A percentile compares a stretch with the other conserved stretches of the same genome.
Conservation (phyloP, 768 basidiomycete species). For the Psilocybe tampanensis region DNA sequence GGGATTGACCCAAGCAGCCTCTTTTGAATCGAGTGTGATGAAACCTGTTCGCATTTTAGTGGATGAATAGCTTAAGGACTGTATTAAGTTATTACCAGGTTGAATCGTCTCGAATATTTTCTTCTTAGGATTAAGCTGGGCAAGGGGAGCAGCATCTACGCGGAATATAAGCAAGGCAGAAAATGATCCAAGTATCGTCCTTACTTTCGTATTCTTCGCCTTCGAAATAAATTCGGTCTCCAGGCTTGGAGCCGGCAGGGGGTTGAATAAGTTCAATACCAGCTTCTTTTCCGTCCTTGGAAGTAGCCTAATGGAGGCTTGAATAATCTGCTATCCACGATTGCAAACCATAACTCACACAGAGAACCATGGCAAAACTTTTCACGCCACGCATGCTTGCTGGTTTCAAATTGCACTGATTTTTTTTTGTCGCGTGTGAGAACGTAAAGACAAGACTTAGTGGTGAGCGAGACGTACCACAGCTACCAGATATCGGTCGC, state of each 20-base stretch:
- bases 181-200: constrained; percentile 17
- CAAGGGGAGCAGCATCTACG: constrained; percentile 67
- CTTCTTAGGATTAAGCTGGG: constrained; percentile 97
- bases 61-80: neutral
- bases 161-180: neutral
- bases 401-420: constrained; percentile 91
- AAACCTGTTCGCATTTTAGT: constrained; percentile 55
- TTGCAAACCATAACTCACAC: constrained; percentile 47
- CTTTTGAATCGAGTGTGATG: constrained; percentile 81
- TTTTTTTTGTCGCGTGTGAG: neutral
- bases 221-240: constrained; percentile 95
- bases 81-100: constrained; percentile 55
- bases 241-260: constrained; percentile 82
- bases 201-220: constrained; percentile 83
- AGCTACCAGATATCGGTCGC: constrained; percentile 77
- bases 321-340: neutral
- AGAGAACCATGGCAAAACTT: constrained; percentile 97
- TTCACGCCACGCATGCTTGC: constrained; percentile 97
- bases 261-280: constrained; percentile 93
- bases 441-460: neutral
- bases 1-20: constrained; percentile 94
- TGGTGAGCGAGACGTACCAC: constrained; percentile 55
- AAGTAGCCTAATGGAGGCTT: constrained; percentile 64
- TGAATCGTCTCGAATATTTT: constrained; percentile 98
- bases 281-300: constrained; percentile 86